phyloP scores from a whole-genome alignment of 2,329 filamentous ascomycete genomes.

The Aspergillus hiratsukae region DNA sequence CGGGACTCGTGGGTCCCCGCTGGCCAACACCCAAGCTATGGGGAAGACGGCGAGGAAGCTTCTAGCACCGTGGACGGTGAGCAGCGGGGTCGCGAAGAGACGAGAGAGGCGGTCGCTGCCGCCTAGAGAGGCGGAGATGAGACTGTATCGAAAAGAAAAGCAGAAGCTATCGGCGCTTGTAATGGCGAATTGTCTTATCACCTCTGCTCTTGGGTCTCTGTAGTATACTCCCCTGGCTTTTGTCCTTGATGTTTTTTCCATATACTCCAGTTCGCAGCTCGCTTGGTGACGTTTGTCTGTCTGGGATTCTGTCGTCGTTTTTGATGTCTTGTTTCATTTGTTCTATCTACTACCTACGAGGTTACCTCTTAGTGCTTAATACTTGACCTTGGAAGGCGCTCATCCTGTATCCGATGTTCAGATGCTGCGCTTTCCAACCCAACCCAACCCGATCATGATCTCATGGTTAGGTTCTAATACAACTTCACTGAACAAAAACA shows the following conservation, averaged over 20 bases:
- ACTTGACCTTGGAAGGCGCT: not conserved
- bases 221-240: not conserved
- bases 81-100: slow-evolving; percentile 33
- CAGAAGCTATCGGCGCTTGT: not conserved
- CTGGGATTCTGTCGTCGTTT: not conserved
- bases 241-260: not conserved
- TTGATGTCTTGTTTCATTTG: not conserved
- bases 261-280: not conserved
- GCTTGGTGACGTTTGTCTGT: not conserved
- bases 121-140: slow-evolving; percentile 1
- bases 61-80: slow-evolving; percentile 31
- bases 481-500: not conserved
- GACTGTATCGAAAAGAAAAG: slow-evolving; percentile 1
- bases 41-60: slow-evolving; percentile 41
- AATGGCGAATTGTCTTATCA: not conserved
- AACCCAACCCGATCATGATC: not conserved
- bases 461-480: not conserved
- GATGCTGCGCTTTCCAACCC: not conserved
- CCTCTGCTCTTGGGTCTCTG: not conserved
- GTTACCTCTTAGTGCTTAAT: not conserved
- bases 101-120: slow-evolving; percentile 27
- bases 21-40: slow-evolving; percentile 50
- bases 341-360: not conserved
- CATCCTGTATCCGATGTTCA: not conserved
- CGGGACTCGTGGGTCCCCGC: slow-evolving; percentile 77